These are phyloP conservation scores for Melastoma candidum DNA, from an alignment of 441 rosid species.

Conservation along the genomic window DNA sequence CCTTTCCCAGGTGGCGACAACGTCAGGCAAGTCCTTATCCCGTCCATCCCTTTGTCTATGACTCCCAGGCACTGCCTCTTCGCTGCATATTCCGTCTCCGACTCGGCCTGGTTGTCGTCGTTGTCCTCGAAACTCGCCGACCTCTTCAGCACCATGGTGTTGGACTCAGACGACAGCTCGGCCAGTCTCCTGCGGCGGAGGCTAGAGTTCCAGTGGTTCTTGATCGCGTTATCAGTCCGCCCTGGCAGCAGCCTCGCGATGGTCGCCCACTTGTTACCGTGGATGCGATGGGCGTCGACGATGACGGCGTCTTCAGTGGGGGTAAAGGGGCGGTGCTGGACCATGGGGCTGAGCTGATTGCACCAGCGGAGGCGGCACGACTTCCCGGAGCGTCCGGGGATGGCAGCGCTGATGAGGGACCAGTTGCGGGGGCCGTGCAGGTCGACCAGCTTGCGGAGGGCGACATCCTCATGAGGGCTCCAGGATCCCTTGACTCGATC, in stretches of 20 bases:
- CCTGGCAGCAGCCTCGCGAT: constrained; percentile 50
- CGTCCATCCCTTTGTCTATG: constrained; percentile 7
- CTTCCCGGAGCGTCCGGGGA: constrained; percentile 56
- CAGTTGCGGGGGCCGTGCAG: constrained; percentile 54
- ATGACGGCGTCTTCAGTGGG: constrained; percentile 41
- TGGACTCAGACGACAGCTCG: constrained; percentile 25
- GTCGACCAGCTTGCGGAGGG: constrained; percentile 32
- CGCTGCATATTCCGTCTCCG: constrained; percentile 11
- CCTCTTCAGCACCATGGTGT: constrained; percentile 17
- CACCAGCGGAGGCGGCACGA: constrained; percentile 64
- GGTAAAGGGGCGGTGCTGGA: constrained; percentile 54
- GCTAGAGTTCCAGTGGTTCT: constrained; percentile 68
- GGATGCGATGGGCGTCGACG: constrained; percentile 36
- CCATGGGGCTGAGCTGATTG: constrained; percentile 52
- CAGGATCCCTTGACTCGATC: constrained; percentile 46
- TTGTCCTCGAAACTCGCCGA: neutral
- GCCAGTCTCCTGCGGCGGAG: constrained; percentile 23
- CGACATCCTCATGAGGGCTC: constrained; percentile 52
- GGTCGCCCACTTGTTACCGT: constrained; percentile 65
- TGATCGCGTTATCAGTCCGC: constrained; percentile 55
- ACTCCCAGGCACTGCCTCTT: constrained; percentile 23
- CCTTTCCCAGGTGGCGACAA: constrained; percentile 38
- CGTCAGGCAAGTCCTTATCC: constrained; percentile 31
- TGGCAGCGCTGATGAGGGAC: constrained; percentile 43
- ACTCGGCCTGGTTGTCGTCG: constrained; percentile 13